Evolutionary conservation across 2,329 filamentous ascomycete species (phyloP).

Genomic region (Aspergillus cejpii): DNA sequence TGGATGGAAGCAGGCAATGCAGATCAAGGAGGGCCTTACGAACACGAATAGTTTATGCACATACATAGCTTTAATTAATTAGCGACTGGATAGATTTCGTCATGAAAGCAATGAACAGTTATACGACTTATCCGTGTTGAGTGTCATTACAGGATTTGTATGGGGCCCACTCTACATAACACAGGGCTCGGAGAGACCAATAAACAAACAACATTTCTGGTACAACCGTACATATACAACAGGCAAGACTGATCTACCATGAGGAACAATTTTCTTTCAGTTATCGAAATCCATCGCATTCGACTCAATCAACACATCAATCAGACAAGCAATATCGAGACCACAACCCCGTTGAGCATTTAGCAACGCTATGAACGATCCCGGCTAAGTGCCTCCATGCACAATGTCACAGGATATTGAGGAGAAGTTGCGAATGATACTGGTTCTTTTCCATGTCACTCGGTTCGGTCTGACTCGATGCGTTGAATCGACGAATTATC

Average conservation of each 20-base stretch:
- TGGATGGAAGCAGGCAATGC: too few species aligned
- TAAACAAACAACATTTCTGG: neutral
- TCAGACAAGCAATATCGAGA: neutral
- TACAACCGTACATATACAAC: slow-evolving; percentile 30
- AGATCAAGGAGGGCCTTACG: too few species aligned
- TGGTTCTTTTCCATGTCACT: slow-evolving; percentile 5
- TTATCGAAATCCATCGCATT: slow-evolving; percentile 1
- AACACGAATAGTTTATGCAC: slow-evolving; percentile 17
- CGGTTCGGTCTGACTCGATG: neutral
- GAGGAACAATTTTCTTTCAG: slow-evolving; percentile 11
- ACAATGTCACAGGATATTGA: neutral
- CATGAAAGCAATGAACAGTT: slow-evolving; percentile 21
- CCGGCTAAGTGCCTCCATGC: neutral
- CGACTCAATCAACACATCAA: slow-evolving; percentile 10
- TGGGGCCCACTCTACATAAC: too few species aligned
- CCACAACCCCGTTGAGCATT: neutral
- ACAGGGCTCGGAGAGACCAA: too few species aligned
- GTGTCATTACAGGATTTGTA: too few species aligned
- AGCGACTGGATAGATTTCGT: slow-evolving; percentile 31
- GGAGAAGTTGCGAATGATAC: neutral
- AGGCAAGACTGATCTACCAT: slow-evolving; percentile 12
- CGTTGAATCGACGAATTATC: slow-evolving; percentile 8
- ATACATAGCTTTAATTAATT: slow-evolving; percentile 28
- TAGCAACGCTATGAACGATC: neutral
- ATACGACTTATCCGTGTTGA: neutral